Conservation (phyloP, 805 yeast species). For the Lipomyces mesembrius region DNA sequence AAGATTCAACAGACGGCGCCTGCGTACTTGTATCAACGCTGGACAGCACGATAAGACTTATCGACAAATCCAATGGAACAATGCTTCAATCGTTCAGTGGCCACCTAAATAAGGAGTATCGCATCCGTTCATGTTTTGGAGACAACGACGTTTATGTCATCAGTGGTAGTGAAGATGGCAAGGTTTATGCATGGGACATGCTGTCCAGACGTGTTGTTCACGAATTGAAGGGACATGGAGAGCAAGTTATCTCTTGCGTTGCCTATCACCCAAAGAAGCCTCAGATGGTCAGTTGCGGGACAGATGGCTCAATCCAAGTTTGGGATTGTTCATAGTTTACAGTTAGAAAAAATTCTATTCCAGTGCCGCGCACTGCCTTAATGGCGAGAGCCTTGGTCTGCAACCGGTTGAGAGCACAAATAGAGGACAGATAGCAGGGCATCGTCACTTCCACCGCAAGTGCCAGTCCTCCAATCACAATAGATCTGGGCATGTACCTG, state of each 20-base stretch:
- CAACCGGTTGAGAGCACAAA: no score
- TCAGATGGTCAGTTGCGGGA: slow-evolving; percentile 35
- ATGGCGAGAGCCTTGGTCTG: no score
- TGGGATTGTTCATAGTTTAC: slow-evolving; percentile 20
- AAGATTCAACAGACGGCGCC: slow-evolving; percentile 23
- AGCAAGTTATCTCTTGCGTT: slow-evolving; percentile 29
- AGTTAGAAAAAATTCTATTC: no score
- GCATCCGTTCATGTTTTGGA: slow-evolving; percentile 40
- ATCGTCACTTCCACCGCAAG: no score
- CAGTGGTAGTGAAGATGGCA: slow-evolving; percentile 44
- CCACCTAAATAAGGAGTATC: slow-evolving; percentile 39
- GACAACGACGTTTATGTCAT: slow-evolving; percentile 38
- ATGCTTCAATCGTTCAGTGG: slow-evolving; percentile 41
- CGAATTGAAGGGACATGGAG: slow-evolving; percentile 18
- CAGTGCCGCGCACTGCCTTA: no score
- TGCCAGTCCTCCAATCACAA: no score
- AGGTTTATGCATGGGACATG: slow-evolving; percentile 42
- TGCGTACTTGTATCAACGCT: slow-evolving; percentile 40
- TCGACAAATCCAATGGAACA: slow-evolving; percentile 40
- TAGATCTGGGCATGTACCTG: no score
- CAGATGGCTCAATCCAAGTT: slow-evolving; percentile 31
- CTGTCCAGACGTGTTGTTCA: slow-evolving; percentile 34
- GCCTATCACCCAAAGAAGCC: slow-evolving; percentile 28
- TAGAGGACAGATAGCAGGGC: no score
- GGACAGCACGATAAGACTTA: slow-evolving; percentile 40